These are phyloP conservation scores for Colletotrichum tropicicola DNA, from an alignment of 2,329 filamentous ascomycete genomes.

Conservation along the genomic window DNA sequence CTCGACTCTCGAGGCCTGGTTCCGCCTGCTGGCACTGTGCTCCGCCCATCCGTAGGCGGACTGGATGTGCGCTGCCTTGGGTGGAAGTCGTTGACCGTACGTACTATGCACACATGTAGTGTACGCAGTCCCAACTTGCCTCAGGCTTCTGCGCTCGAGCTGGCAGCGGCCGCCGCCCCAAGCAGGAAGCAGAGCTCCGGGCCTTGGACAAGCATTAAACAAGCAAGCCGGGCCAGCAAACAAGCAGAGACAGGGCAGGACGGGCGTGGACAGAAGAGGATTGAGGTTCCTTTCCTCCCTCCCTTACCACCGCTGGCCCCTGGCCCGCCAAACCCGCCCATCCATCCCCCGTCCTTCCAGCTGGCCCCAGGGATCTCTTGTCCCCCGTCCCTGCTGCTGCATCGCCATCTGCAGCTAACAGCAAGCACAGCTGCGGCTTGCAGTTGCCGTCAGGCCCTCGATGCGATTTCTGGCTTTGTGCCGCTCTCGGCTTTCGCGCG, in stretches of 20 bases:
- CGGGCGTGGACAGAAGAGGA: not conserved
- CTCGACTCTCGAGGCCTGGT: not conserved
- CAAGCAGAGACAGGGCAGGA: too few relatives aligned
- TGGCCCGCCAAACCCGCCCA: slow-evolving; percentile 21
- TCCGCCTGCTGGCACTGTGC: not conserved
- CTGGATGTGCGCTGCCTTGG: too few relatives aligned
- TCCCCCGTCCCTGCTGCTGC: slow-evolving; percentile 12
- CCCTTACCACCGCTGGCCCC: not conserved
- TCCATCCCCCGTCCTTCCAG: not conserved
- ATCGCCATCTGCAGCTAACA: slow-evolving; percentile 11
- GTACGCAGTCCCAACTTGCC: not conserved
- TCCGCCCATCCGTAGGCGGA: too few relatives aligned
- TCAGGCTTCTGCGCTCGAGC: not conserved
- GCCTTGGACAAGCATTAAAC: not conserved
- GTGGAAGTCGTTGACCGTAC: too few relatives aligned
- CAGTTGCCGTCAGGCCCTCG: slow-evolving; percentile 5
- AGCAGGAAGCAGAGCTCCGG: not conserved
- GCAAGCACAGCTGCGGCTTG: not conserved
- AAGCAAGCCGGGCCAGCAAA: too few relatives aligned
- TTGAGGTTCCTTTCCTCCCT: not conserved
- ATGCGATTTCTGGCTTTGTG: slow-evolving; percentile 9
- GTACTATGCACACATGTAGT: too few relatives aligned
- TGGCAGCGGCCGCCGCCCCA: not conserved
- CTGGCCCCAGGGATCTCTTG: slow-evolving; percentile 17
- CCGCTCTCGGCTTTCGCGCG: slow-evolving; percentile 14